Evolutionary conservation across 2,329 filamentous ascomycete species (phyloP).

Genomic region (Colletotrichum sidae): DNA sequence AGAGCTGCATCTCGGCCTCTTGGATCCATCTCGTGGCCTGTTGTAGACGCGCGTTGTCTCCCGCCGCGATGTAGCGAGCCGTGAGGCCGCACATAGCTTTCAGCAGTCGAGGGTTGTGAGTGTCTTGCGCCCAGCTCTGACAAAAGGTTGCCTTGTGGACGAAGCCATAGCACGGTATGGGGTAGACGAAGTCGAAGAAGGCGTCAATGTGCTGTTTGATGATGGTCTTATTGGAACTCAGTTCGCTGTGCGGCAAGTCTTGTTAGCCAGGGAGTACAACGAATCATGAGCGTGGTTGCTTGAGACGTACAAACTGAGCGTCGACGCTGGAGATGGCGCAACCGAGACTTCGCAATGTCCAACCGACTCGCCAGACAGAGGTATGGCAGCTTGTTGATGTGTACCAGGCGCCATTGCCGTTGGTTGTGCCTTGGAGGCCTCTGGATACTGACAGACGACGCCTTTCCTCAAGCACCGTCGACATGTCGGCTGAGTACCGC

Average conservation of each 20-base stretch:
- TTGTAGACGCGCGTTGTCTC: conserved; percentile 3
- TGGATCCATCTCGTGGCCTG: conserved; percentile 42
- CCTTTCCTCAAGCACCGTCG: conserved; percentile 20
- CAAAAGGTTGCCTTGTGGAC: conserved; percentile 34
- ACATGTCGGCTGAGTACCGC: conserved; percentile 26
- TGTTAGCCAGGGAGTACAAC: too few species aligned
- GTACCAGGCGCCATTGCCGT: not conserved
- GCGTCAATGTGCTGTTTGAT: conserved; percentile 35
- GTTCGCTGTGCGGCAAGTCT: conserved; percentile 4
- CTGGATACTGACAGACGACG: conserved; percentile 25
- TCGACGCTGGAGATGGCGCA: conserved; percentile 10
- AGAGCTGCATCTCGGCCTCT: conserved; percentile 36
- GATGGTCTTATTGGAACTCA: conserved; percentile 20
- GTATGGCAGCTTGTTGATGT: not conserved
- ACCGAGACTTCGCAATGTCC: conserved; percentile 2
- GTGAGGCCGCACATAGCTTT: conserved; percentile 32
- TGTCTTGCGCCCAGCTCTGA: conserved; percentile 27
- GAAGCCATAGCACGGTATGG: conserved; percentile 34
- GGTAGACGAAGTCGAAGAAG: conserved; percentile 32
- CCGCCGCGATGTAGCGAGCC: conserved; percentile 20
- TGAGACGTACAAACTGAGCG: conserved; percentile 12
- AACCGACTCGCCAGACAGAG: not conserved
- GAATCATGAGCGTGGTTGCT: too few species aligned
- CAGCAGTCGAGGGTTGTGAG: conserved; percentile 25
- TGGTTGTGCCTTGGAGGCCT: not conserved